phyloP scores from a whole-genome alignment of 352 stramenopile genomes.

The Elongisporangium undulatum region DNA sequence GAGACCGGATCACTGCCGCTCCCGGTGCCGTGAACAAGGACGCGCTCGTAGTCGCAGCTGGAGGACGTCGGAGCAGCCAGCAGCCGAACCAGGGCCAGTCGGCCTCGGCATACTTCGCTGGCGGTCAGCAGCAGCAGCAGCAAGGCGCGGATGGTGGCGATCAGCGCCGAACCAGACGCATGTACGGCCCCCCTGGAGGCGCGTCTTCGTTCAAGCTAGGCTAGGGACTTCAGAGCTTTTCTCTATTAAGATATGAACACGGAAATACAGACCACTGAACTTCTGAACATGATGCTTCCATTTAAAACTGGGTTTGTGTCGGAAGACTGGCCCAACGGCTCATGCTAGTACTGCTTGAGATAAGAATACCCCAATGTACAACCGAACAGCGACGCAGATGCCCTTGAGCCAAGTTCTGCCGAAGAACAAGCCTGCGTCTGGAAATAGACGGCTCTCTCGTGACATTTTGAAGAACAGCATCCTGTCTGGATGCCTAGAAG shows the following conservation, averaged over 20 bases:
- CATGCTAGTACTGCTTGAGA: too few species aligned
- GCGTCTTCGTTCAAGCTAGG: constrained; percentile 46
- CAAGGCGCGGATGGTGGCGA: constrained; percentile 16
- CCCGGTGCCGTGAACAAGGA: constrained; percentile 33
- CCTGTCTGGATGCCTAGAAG: neutral
- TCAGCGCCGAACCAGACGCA: constrained; percentile 34
- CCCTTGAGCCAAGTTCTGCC: neutral
- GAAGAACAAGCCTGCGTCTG: neutral
- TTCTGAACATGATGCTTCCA: neutral
- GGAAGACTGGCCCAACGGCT: too few species aligned
- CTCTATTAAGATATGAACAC: neutral
- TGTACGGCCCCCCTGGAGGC: constrained; percentile 34
- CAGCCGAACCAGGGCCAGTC: constrained; percentile 13
- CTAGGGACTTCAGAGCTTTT: constrained; percentile 6
- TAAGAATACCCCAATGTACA: too few species aligned
- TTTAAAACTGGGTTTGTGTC: too few species aligned
- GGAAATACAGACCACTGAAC: neutral
- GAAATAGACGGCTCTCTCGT: neutral
- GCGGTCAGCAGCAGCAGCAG: constrained; percentile 18
- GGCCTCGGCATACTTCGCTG: constrained; percentile 35
- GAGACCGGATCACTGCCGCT: constrained; percentile 32
- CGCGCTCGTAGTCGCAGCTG: constrained; percentile 10
- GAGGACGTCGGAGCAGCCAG: neutral
- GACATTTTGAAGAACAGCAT: neutral
- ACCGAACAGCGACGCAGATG: neutral